Evolutionary conservation across 2,329 filamentous ascomycete genomes (phyloP), one percentile per base, ranked within the genome.

Genomic region (Paramyrothecium roridum): DNA sequence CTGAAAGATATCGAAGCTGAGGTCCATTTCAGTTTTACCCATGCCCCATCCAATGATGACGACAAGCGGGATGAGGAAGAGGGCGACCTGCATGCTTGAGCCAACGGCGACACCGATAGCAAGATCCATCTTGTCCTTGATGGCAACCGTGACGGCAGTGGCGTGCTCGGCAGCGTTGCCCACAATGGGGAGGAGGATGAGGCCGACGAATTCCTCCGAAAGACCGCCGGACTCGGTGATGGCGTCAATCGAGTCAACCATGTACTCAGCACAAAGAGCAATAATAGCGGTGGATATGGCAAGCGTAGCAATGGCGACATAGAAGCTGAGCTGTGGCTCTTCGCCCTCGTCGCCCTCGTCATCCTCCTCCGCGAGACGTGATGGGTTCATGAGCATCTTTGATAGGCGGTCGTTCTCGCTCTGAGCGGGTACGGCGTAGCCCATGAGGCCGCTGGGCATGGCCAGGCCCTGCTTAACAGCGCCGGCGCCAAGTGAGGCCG

Each of bases 1-100:
- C 74, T 96, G 91, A 77, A 97, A 97, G 1, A 86, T 86, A 67
- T 96, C 91, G 68, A 96, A 95, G 69, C 88, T 88, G 6, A 96
- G 81, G 20, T 86, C 90, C 90, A 93, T 93, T 1, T 85, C 79
- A 58, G 87, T 85, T 58, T 82, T 70, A 40, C 76, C 82, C 80
- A 92, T 85, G 59, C 85, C 86, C 90, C 90, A 93, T 54, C 89
- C 89, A 37, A 93, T 83, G 40, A 93, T 81, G 55, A 92, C 87
- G 33, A 92, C 81, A 12, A 93, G 75, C 0, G 90, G 90, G 10
- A 90, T 91, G 52, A 93, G 80, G 69, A 93, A 91, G 26, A 93
- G 80, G 1, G 89, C 85, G 50, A 93, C 90, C 71, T 93, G 89
- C 72, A 93, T 93, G 63, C 86, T 90, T 12, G 86, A 90, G 26